phyloP scores from a whole-genome alignment of 495 filamentous ascomycete genomes.

The Penicillium fimorum region DNA sequence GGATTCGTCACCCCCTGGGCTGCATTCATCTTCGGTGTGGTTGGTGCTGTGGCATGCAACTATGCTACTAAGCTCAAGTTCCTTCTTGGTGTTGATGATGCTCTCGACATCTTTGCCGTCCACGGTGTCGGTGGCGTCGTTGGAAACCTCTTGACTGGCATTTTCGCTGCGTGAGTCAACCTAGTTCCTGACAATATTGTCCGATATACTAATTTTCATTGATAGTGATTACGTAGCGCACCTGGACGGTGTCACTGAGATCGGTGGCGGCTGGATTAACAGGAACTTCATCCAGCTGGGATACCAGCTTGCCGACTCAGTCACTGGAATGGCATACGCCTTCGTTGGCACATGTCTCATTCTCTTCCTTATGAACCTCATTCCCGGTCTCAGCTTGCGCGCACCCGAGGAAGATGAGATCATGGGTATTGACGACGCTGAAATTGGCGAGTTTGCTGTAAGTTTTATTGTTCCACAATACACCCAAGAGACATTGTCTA shows the following conservation, averaged over 20 bases:
- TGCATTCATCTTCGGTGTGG: constrained; percentile 83
- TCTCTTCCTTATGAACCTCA: constrained; percentile 80
- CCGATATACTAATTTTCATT: constrained; percentile 13
- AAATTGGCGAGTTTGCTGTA: constrained; percentile 94
- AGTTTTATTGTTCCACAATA: constrained; percentile 22
- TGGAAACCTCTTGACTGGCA: constrained; percentile 83
- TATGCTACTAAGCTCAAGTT: constrained; percentile 98
- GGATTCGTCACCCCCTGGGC: constrained; percentile 91
- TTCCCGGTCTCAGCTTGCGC: constrained; percentile 80
- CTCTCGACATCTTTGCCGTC: constrained; percentile 91
- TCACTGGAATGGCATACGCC: constrained; percentile 79
- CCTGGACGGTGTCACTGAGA: constrained; percentile 72
- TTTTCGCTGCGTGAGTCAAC: constrained; percentile 79
- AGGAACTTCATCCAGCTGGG: constrained; percentile 84
- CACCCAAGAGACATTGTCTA: background rate
- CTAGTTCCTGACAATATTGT: background rate
- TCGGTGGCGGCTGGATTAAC: constrained; percentile 89
- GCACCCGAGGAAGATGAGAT: constrained; percentile 83
- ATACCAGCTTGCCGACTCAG: constrained; percentile 86
- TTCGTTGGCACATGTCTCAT: constrained; percentile 85
- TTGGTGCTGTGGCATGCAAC: constrained; percentile 83
- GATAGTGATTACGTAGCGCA: constrained; percentile 78
- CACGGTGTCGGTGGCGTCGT: constrained; percentile 86
- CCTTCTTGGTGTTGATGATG: constrained; percentile 80
- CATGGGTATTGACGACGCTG: constrained; percentile 88